phyloP scores from a whole-genome alignment of 169 alveolate genomes.

The Eimeria tenella region DNA sequence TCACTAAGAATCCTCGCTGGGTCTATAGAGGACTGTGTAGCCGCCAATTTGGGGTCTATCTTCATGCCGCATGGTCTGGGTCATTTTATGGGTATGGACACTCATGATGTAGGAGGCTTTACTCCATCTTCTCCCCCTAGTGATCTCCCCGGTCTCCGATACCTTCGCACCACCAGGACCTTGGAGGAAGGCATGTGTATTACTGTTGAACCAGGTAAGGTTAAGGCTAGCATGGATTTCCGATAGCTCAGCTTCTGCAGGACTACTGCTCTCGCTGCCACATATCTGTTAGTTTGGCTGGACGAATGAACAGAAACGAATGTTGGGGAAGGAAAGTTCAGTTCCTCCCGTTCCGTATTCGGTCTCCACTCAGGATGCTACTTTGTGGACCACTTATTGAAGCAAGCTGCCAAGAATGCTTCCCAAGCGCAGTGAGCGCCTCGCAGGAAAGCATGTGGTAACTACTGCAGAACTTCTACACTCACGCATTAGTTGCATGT shows the following conservation, averaged over 20 bases:
- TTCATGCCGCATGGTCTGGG: slow-evolving; percentile 95
- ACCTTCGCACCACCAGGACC: slow-evolving; percentile 89
- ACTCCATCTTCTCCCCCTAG: slow-evolving; percentile 86
- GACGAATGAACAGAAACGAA: background rate
- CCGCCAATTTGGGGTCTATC: slow-evolving; percentile 88
- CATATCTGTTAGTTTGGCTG: too few relatives aligned
- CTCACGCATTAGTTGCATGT: too few relatives aligned
- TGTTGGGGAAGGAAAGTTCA: background rate
- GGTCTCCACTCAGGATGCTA: slow-evolving; percentile 65
- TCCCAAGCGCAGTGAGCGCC: slow-evolving; percentile 62
- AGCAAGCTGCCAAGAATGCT: slow-evolving; percentile 80
- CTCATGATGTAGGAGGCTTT: slow-evolving; percentile 95
- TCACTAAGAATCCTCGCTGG: slow-evolving; percentile 85
- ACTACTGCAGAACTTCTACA: background rate
- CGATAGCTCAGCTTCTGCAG: background rate
- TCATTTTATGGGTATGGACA: slow-evolving; percentile 91
- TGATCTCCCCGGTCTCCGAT: slow-evolving; percentile 86
- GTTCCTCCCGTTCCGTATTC: background rate
- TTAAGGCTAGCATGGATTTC: background rate
- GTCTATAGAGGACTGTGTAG: slow-evolving; percentile 86
- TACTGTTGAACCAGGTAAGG: slow-evolving; percentile 93
- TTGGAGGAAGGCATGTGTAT: slow-evolving; percentile 88
- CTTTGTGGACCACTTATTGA: slow-evolving; percentile 83
- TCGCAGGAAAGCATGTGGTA: background rate
- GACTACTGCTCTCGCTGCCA: background rate